Evolutionary conservation across 495 filamentous ascomycete genomes (phyloP), one percentile per base, ranked within the genome.

Genomic region (Pyrenopolyporus hunteri): DNA sequence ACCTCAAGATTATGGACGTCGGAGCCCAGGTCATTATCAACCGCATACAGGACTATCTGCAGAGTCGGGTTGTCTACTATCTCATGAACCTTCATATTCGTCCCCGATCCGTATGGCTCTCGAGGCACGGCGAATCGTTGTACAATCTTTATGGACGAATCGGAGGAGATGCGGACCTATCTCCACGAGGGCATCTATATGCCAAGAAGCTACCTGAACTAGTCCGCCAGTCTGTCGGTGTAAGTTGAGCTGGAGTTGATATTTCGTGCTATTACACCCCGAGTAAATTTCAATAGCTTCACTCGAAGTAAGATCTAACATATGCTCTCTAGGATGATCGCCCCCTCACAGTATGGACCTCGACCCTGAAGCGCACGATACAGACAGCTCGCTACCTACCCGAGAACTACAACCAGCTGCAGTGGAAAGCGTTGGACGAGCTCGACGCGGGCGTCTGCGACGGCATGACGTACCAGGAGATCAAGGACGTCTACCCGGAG

Each of bases 341-440:
- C 31, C 88, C 89, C 57, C 83, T 98, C 36, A 97, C 93, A 2
- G 91, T 97, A 64, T 98, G 94, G 94, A 98, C 94, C 1, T 97
- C 93, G 0, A 98, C 94, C 0, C 81, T 98, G 19, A 89, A 87
- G 70, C 89, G 94, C 47, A 98, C 94, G 2, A 96, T 94, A 68
- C 88, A 92, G 56, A 96, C 93, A 0, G 93, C 93, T 8, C 86
- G 89, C 28, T 89, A 88, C 70, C 82, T 98, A 3, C 85, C 87
- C 2, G 71, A 78, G 47, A 80, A 85, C 39, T 97, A 89, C 70
- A 89, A 93, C 64, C 94, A 95, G 74, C 83, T 98, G 26, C 90
- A 97, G 74, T 98, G 94, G 94, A 98, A 98, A 77, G 94, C 94
- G 6, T 83, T 98, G 3, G 94, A 98, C 72, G 94, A 98, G 76